Evolutionary conservation across 1,284 basidiomycete species (phyloP), one percentile per base, ranked within the genome.

Genomic region (Leccinum angustisporum): DNA sequence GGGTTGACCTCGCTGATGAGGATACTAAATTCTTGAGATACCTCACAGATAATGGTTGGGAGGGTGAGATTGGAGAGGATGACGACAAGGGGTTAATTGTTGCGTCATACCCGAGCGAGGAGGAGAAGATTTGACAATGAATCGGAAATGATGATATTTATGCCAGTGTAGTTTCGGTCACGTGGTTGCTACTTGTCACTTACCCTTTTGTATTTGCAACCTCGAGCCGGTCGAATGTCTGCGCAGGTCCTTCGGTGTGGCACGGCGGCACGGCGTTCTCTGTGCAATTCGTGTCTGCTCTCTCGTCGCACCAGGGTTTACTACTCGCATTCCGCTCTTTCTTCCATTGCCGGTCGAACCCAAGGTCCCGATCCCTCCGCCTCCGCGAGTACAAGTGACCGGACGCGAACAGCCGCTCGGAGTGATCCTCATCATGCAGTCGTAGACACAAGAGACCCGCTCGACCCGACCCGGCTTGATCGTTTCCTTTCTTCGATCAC

Each of bases 1-100:
- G 84, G 10, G 76, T 84, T 8, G 87, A 91, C 69, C 79, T 91
- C n/a, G 84, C 82, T 2, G 84, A 85, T 6, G 88, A 89, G 68
- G 89, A 90, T 68, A 77, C 75, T 10, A 82, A 80, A 61, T 91
- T 88, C 73, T 75, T 86, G 74, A 70, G 78, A 64, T 91, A 86
- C 69, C 77, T 90, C 25, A 73, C 77, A 2, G 83, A 80, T 7
- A 84, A 88, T 67, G 88, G 87, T 5, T 91, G 88, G 88, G 73
- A 82, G 61, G 87, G 87, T 21, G 76, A 81, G 55, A 78, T 90
- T 18, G 87, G 88, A 16, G 86, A 88, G 61, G 83, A 81, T 57
- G 78, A 80, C 53, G 79, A 79, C 53, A 76, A 75, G 38, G 73
- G 72, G 21, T 48, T 78, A 38, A 69, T 80, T 43, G 61, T 60